phyloP scores from a whole-genome alignment of 441 rosid species.

The Heliophila coronopifolia region DNA sequence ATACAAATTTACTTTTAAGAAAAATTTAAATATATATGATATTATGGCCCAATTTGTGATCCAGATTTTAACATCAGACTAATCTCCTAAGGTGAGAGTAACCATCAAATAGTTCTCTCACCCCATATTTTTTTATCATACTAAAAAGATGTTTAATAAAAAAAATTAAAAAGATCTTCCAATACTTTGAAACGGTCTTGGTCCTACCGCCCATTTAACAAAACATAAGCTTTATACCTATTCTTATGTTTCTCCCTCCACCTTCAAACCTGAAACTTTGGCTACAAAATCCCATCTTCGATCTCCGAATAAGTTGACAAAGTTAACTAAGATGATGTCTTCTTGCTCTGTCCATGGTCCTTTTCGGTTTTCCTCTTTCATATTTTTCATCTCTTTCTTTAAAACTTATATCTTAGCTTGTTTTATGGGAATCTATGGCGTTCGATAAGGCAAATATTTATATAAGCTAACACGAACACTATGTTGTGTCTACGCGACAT shows the following conservation, averaged over 20 bases:
- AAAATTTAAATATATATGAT: too few relatives aligned
- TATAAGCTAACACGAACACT: constrained; percentile 24
- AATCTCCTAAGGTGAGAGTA: too few relatives aligned
- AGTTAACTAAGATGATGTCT: constrained; percentile 71
- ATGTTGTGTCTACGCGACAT: constrained; percentile 29
- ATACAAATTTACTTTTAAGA: too few relatives aligned
- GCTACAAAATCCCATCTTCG: constrained; percentile 98
- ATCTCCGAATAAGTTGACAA: constrained; percentile 85
- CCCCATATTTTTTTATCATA: too few relatives aligned
- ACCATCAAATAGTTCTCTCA: too few relatives aligned
- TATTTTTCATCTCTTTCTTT: constrained; percentile 21
- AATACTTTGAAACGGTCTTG: too few relatives aligned
- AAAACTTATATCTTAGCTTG: constrained; percentile 21
- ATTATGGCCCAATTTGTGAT: too few relatives aligned
- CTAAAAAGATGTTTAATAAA: too few relatives aligned
- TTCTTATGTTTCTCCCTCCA: constrained; percentile 78
- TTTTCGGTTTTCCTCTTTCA: constrained; percentile 64
- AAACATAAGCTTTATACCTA: constrained; percentile 58
- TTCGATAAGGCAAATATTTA: constrained; percentile 18
- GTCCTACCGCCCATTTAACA: too few relatives aligned
- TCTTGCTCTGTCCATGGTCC: constrained; percentile 99
- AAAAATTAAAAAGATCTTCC: too few relatives aligned
- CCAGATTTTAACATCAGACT: too few relatives aligned
- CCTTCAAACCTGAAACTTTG: constrained; percentile 99
- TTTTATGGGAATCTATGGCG: constrained; percentile 24